These are phyloP conservation scores for Calonectria pauciramosa DNA, from an alignment of 2,329 filamentous ascomycete genomes.

Conservation along the genomic window DNA sequence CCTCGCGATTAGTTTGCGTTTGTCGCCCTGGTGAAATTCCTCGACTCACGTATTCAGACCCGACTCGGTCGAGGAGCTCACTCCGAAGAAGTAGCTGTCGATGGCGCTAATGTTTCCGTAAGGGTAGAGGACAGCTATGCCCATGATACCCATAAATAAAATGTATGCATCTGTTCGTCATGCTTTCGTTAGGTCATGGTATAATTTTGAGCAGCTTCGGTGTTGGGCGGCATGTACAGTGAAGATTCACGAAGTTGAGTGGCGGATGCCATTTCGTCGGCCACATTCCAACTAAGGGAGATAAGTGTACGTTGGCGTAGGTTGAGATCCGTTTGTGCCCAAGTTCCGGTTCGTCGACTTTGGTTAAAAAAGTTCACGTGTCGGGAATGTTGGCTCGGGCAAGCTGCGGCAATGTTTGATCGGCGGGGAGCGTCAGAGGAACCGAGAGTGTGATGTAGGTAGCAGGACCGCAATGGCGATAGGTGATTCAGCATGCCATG, in stretches of 20 bases:
- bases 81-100: constrained; percentile 65
- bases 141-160: constrained; percentile 39
- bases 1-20: constrained; percentile 22
- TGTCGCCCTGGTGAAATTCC: background rate
- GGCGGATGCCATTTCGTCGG: constrained; percentile 41
- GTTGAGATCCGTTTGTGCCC: background rate
- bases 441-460: constrained; percentile 10
- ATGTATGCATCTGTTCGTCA: constrained; percentile 42
- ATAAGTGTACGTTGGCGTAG: constrained; percentile 5
- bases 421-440: background rate
- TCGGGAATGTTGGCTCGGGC: background rate
- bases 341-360: background rate
- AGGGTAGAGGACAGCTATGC: constrained; percentile 39
- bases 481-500: constrained; percentile 38
- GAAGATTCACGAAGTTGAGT: constrained; percentile 45
- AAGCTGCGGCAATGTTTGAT: background rate
- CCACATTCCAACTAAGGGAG: constrained; percentile 5
- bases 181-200: constrained; percentile 16
- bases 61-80: constrained; percentile 63
- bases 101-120: constrained; percentile 49
- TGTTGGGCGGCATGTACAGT: constrained; percentile 38
- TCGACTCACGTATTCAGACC: constrained; percentile 62
- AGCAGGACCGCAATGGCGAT: constrained; percentile 23
- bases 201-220: background rate
- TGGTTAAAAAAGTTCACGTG: background rate